These are phyloP conservation scores for Rhodosporidiobolus sp. DNA, from an alignment of 768 basidiomycete genomes.

Conservation along the genomic window DNA sequence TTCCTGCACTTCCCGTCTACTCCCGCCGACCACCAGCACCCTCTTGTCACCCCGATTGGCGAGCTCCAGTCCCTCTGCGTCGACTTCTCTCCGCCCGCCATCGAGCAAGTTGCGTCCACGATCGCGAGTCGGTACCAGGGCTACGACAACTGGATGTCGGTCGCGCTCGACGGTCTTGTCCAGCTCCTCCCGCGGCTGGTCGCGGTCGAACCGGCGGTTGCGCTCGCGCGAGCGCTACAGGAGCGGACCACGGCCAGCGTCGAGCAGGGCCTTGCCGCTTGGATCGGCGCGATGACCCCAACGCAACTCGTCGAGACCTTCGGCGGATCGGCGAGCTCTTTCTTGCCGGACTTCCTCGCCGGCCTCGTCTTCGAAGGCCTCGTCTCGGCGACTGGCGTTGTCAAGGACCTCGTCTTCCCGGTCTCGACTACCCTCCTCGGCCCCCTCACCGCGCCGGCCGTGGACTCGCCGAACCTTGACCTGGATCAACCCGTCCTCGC, in stretches of 20 bases:
- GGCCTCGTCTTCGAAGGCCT: slow-evolving; percentile 20
- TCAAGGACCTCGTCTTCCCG: slow-evolving; percentile 16
- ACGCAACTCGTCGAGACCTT: not conserved
- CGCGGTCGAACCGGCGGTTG: not conserved
- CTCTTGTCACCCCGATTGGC: slow-evolving; percentile 1
- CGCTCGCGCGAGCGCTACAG: slow-evolving; percentile 6
- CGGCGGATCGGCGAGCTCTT: not conserved
- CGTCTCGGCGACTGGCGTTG: not conserved
- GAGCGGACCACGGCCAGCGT: slow-evolving; percentile 9
- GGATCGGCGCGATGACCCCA: slow-evolving; percentile 1
- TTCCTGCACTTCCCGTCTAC: not conserved
- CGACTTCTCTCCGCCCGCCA: slow-evolving; percentile 17
- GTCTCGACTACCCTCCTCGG: slow-evolving; percentile 1
- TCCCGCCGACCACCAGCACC: not conserved
- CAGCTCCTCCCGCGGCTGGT: slow-evolving; percentile 9
- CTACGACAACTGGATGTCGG: not conserved
- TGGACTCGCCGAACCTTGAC: not conserved
- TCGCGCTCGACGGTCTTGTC: slow-evolving; percentile 19
- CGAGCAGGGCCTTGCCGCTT: slow-evolving; percentile 3
- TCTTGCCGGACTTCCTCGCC: not conserved
- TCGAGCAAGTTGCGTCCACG: slow-evolving; percentile 9
- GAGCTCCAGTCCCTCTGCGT: slow-evolving; percentile 29
- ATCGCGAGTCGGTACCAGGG: slow-evolving; percentile 10
- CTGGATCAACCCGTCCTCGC: slow-evolving; percentile 1
- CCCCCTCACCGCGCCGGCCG: not conserved